Evolutionary conservation across 768 basidiomycete species (phyloP).

Genomic region (Clavulina sp.): DNA sequence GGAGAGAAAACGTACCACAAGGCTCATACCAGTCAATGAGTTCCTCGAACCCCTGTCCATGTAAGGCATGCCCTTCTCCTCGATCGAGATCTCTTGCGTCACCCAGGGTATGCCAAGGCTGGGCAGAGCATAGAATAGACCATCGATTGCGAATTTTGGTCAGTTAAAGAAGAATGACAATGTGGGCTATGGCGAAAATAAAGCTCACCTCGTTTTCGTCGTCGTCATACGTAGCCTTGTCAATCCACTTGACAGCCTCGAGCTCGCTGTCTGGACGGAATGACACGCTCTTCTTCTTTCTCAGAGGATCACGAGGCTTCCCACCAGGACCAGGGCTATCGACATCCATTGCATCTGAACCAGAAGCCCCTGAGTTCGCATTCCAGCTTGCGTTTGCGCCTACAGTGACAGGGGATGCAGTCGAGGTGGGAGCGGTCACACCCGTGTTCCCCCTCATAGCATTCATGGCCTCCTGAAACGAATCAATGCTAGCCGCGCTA

Average conservation of each 20-base stretch:
- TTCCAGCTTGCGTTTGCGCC: constrained; percentile 3
- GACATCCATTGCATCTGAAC: constrained; percentile 2
- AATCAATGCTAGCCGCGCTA: no score
- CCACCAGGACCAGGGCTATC: no score
- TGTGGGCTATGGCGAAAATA: background rate
- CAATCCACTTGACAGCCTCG: constrained; percentile 61
- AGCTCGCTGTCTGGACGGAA: constrained; percentile 64
- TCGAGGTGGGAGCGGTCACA: constrained; percentile 7
- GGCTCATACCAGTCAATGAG: constrained; percentile 76
- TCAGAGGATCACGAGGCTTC: constrained; percentile 15
- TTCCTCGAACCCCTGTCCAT: constrained; percentile 71
- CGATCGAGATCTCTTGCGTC: constrained; percentile 74
- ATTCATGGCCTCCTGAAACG: constrained; percentile 70
- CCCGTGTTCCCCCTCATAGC: constrained; percentile 45
- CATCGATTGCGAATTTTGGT: no score
- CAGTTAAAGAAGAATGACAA: no score
- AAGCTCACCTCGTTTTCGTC: constrained; percentile 67
- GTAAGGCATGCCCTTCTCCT: constrained; percentile 71
- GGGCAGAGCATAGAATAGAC: constrained; percentile 1
- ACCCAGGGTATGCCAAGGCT: constrained; percentile 57
- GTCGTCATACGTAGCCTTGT: constrained; percentile 77
- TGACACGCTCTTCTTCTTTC: constrained; percentile 58
- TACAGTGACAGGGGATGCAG: constrained; percentile 4
- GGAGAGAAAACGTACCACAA: constrained; percentile 37
- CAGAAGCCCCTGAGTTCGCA: no score